Conservation (phyloP, 306 rosid species). For the Argentina anserina region DNA sequence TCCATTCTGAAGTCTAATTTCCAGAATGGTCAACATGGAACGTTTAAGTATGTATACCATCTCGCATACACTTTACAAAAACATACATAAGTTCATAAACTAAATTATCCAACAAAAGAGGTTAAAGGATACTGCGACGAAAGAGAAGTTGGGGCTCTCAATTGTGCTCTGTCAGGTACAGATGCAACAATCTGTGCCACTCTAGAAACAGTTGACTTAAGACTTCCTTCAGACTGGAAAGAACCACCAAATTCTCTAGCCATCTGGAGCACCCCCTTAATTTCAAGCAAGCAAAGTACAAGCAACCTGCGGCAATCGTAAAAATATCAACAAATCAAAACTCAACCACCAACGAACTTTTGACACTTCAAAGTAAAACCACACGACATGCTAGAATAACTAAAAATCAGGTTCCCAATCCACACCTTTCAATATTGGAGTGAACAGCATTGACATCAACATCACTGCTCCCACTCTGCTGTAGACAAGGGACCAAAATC, state of each 20-base stretch:
- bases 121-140: slow-evolving; percentile 82
- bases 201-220: slow-evolving; percentile 47
- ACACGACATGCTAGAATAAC: neutral
- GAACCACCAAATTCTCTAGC: slow-evolving; percentile 66
- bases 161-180: slow-evolving; percentile 87
- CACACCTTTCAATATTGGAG: slow-evolving; percentile 72
- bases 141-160: slow-evolving; percentile 51
- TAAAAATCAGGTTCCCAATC: neutral
- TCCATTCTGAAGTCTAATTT: slow-evolving; percentile 16
- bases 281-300: slow-evolving; percentile 69
- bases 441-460: slow-evolving; percentile 49
- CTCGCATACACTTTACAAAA: slow-evolving; percentile 13
- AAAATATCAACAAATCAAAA: slow-evolving; percentile 5
- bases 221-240: slow-evolving; percentile 26
- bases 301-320: slow-evolving; percentile 55
- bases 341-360: slow-evolving; percentile 16
- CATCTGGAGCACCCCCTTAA: slow-evolving; percentile 69
- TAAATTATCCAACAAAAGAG: slow-evolving; percentile 19
- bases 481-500: slow-evolving; percentile 66
- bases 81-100: slow-evolving; percentile 14
- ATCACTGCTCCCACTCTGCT: slow-evolving; percentile 43
- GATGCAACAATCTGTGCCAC: slow-evolving; percentile 78
- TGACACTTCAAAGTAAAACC: neutral
- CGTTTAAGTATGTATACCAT: slow-evolving; percentile 8
- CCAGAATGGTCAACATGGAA: slow-evolving; percentile 6